Percentiles rank a stretch among this genome's conserved stretches.
These are phyloP conservation scores for Epithele typhae DNA, from an alignment of 768 basidiomycete species.

Conservation along the genomic window DNA sequence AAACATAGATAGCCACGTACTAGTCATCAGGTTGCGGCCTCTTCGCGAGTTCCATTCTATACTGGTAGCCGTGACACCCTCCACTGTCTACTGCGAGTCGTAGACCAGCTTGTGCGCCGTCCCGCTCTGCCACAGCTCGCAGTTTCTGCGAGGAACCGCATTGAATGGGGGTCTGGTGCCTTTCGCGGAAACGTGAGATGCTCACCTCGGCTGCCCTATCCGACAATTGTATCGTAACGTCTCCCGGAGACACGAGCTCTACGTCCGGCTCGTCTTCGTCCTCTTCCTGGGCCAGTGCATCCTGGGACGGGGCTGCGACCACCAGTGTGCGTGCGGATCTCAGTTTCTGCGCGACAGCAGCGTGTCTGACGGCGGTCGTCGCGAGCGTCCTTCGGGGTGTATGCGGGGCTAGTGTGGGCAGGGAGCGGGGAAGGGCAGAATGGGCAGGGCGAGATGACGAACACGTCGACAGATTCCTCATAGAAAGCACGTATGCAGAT, in stretches of 20 bases:
- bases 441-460: not conserved
- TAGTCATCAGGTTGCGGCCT: slow-evolving; percentile 72
- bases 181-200: not conserved
- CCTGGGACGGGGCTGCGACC: slow-evolving; percentile 43
- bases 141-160: slow-evolving; percentile 59
- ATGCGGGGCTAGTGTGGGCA: not conserved
- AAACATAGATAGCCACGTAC: slow-evolving; percentile 62
- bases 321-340: slow-evolving; percentile 37
- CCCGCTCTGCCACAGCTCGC: slow-evolving; percentile 57
- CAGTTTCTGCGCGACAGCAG: slow-evolving; percentile 40
- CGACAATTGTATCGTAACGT: slow-evolving; percentile 57
- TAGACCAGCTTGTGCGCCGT: slow-evolving; percentile 61
- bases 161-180: not conserved
- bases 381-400: slow-evolving; percentile 8
- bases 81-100: slow-evolving; percentile 88
- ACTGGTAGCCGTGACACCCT: slow-evolving; percentile 97
- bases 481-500: no score
- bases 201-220: slow-evolving; percentile 73
- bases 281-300: slow-evolving; percentile 35
- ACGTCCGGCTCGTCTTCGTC: slow-evolving; percentile 61
- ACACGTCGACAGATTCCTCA: slow-evolving; percentile 1
- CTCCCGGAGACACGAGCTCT: slow-evolving; percentile 48
- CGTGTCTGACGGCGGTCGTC: slow-evolving; percentile 5
- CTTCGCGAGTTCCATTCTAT: slow-evolving; percentile 81
- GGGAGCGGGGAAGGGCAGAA: not conserved